Percentiles rank a stretch among this genome's conserved stretches.
Evolutionary conservation across 768 basidiomycete genomes (phyloP).

Genomic region (Hydnomerulius pinastri): DNA sequence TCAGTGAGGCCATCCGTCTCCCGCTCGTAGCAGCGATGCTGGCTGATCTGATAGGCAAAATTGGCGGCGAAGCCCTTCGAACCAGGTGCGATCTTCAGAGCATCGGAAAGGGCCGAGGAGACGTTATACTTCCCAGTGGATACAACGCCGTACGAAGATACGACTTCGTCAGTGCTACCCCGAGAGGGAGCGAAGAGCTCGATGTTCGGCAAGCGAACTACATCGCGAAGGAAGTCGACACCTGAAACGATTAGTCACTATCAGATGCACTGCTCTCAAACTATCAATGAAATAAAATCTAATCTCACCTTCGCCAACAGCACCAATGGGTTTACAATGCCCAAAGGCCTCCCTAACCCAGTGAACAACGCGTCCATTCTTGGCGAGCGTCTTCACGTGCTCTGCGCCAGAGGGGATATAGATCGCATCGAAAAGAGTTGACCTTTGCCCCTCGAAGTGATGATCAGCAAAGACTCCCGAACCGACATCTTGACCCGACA

Average conservation of each 20-base stretch:
- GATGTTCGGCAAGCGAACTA: constrained; percentile 48
- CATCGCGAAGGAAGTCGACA: constrained; percentile 47
- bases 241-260: constrained; percentile 33
- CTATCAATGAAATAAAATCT: background rate
- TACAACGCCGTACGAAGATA: constrained; percentile 62
- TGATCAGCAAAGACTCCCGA: constrained; percentile 58
- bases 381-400: constrained; percentile 56
- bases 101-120: constrained; percentile 40
- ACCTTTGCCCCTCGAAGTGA: constrained; percentile 75
- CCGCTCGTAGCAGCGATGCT: constrained; percentile 65
- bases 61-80: constrained; percentile 56
- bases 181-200: constrained; percentile 37
- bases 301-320: constrained; percentile 62
- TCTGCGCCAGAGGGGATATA: constrained; percentile 72
- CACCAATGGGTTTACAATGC: constrained; percentile 83
- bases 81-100: constrained; percentile 42
- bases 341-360: constrained; percentile 85
- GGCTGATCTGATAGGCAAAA: constrained; percentile 64
- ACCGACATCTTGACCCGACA: constrained; percentile 29
- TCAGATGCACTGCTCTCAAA: constrained; percentile 2
- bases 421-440: constrained; percentile 83
- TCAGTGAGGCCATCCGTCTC: constrained; percentile 58
- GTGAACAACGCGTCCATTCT: constrained; percentile 74
- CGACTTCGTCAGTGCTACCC: constrained; percentile 38
- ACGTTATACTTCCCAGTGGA: constrained; percentile 55